Evolutionary conservation across 176 grass and related monocot species (phyloP), one percentile per base, ranked within the genome.

Genomic region (Cenchrus fungigraminus): DNA sequence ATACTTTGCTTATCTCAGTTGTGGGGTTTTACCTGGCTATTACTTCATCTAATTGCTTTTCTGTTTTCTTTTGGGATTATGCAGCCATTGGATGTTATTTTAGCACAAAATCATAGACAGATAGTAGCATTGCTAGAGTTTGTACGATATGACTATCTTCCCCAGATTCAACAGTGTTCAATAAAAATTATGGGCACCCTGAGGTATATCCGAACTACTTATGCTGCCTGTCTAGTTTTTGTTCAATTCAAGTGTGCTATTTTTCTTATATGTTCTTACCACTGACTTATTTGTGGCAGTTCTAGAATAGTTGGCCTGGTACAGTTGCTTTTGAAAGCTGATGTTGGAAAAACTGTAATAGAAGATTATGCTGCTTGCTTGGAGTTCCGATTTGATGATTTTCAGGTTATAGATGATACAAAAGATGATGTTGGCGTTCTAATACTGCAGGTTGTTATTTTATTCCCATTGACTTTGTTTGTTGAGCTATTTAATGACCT

Each of bases 281-380:
- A 57, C 13, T 57, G 71, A 31, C 73, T 88, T 90, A 83, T 65
- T 55, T 51, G 43, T 77, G 58, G 52, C 93, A 98, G 96, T 94
- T 93, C 91, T 82, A 89, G 96, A 87, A 92, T 95, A 79, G 81
- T 89, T 86, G 87, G 93, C 43, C 87, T 98, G 80, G 91, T 95
- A 72, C 91, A 95, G 81, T 86, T 98, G 74, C 75, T 98, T 82
- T 60, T 95, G 73, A 94, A 95, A 95, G 87, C 91, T 57, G 82
- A 88, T 86, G 68, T 85, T 83, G 89, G 89, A 31, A 95, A 98
- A 78, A 92, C 83, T 69, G 80, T 95, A 20, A 87, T 94, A 32
- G 96, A 98, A 79, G 96, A 98, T 95, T 98, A 94, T 89, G 93
- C 96, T 49, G 87, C 91, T 64, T 98, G 91, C 84, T 86, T 98